These are phyloP conservation scores for Fusarium phyllophilum DNA, from an alignment of 2,329 filamentous ascomycete genomes.

Conservation along the genomic window DNA sequence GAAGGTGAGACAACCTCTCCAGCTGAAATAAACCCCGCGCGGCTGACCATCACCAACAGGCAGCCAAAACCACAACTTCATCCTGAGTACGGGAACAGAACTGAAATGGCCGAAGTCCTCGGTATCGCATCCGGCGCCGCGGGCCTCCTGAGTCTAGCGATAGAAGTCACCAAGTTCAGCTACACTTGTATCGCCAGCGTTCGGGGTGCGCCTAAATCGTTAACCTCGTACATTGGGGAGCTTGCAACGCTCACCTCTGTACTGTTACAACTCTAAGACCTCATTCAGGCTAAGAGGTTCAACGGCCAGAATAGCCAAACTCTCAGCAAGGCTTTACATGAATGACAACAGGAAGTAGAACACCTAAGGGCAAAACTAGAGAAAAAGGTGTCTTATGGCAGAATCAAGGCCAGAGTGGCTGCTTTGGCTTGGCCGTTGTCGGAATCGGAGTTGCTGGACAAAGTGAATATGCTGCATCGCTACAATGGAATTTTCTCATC, in stretches of 20 bases:
- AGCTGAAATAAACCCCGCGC: neutral
- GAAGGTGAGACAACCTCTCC: neutral
- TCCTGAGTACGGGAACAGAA: neutral
- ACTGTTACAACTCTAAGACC: neutral
- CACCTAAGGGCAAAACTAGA: neutral
- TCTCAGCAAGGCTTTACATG: neutral
- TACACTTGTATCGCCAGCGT: neutral
- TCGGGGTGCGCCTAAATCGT: neutral
- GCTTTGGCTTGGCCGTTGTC: neutral
- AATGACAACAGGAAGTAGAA: neutral
- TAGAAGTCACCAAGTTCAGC: neutral
- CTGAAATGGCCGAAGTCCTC: neutral
- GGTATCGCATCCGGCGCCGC: neutral
- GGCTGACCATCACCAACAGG: neutral
- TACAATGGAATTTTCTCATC: neutral
- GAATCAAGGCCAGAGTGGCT: neutral
- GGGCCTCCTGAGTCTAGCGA: neutral
- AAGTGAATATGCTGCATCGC: neutral
- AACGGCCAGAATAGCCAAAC: neutral
- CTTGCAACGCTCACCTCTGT: neutral
- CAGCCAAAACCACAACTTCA: neutral
- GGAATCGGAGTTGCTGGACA: neutral
- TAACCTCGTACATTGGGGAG: neutral
- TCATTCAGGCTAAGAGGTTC: neutral
- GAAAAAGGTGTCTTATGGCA: neutral